A percentile compares a stretch with the other conserved stretches of the same genome.
phyloP scores from a whole-genome alignment of 345 rosid genomes.

The Brassica cretica region DNA sequence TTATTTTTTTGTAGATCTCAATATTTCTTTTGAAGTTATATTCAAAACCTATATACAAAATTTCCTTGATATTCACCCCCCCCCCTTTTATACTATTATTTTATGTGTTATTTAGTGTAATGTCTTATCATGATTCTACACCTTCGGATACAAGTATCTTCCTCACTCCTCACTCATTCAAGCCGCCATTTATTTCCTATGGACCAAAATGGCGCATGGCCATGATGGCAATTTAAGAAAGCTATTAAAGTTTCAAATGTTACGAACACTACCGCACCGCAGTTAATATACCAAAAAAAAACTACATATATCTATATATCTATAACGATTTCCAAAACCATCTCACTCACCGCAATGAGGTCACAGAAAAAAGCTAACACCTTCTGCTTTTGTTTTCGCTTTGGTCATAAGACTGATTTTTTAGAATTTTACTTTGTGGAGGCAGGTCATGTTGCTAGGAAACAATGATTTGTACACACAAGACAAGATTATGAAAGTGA shows the following conservation, averaged over 20 bases:
- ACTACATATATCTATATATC: no score
- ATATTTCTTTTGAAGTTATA: no score
- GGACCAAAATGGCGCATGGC: background rate
- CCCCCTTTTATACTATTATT: background rate
- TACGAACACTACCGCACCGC: no score
- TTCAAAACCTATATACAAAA: background rate
- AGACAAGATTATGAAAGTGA: conserved; percentile 85
- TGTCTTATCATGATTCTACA: background rate
- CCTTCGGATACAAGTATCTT: background rate
- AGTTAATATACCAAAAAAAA: no score
- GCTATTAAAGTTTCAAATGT: no score
- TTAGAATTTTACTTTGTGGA: background rate
- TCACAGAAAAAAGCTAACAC: no score
- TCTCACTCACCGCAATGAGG: no score
- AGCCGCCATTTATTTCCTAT: background rate
- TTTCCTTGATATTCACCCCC: background rate
- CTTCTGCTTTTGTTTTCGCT: no score
- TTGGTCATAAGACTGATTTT: no score
- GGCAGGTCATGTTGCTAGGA: conserved; percentile 79
- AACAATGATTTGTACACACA: conserved; percentile 68
- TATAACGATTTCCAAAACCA: no score
- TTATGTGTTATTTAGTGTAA: background rate
- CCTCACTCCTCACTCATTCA: background rate
- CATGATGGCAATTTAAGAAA: background rate
- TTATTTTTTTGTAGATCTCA: no score